Percentiles rank a stretch among this genome's conserved stretches.
Conservation (phyloP, 371 early-diverging fungal species). For the Rhizopus delemar region DNA sequence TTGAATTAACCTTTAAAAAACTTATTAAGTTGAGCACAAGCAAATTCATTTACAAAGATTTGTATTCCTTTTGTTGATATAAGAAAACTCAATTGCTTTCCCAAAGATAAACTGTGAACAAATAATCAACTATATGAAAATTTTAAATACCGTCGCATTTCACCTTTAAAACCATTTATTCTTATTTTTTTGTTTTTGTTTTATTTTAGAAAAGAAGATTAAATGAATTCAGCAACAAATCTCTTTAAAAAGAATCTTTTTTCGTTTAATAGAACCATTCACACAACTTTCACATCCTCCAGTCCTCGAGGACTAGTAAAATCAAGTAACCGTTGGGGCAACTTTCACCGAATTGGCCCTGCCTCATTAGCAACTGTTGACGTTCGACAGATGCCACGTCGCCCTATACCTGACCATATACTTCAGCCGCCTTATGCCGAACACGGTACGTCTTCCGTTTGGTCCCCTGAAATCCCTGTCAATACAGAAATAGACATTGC, state of each 20-base stretch:
- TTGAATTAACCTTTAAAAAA: too few species aligned
- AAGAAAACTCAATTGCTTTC: too few species aligned
- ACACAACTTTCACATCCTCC: background rate
- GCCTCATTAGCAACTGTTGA: slow-evolving; percentile 32
- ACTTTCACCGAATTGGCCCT: slow-evolving; percentile 38
- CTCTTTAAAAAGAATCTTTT: background rate
- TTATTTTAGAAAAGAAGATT: too few species aligned
- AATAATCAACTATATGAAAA: too few species aligned
- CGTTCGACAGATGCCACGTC: slow-evolving; percentile 44
- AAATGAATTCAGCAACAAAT: background rate
- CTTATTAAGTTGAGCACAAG: too few species aligned
- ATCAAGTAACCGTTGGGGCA: slow-evolving; percentile 23
- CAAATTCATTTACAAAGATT: too few species aligned
- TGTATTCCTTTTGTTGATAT: too few species aligned
- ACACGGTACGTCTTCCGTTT: slow-evolving; percentile 59
- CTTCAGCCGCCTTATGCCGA: slow-evolving; percentile 74
- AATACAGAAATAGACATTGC: slow-evolving; percentile 58
- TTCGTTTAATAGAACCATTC: background rate
- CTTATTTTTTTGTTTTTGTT: too few species aligned
- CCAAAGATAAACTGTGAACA: too few species aligned
- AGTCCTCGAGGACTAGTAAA: background rate
- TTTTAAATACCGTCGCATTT: too few species aligned
- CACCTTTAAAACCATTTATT: too few species aligned
- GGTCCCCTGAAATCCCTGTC: slow-evolving; percentile 44
- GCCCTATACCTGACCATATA: slow-evolving; percentile 70